Base-by-base conservation (phyloP, 2,329 filamentous ascomycete species). In the Teratosphaeria destructans region DNA sequence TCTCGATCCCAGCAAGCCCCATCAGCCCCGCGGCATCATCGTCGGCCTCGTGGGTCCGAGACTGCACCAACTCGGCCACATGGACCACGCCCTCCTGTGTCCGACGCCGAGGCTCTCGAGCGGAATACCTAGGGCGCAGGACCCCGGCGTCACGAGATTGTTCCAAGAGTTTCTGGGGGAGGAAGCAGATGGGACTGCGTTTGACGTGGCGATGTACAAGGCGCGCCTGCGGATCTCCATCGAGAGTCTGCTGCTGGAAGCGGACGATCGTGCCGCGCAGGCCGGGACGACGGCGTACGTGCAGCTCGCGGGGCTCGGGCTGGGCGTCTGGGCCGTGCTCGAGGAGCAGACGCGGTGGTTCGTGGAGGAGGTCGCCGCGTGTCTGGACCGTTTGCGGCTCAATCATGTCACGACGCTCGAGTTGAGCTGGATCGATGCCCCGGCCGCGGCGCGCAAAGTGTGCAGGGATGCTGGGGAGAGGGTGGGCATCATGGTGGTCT, bases 211-310 rank as follows among this genome's bases (percentile, higher is more conserved):
- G 12, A 59, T 66, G 55, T 69, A 66, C 62, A 65, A 65, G 52
- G 63, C 61, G 2, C 57, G 67, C 8, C 62, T 65, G 14, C 60
- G 62, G 35, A 61, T 68, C 19, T 62, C 62, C 16, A 56, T 67
- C 34, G 67, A 69, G 49, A 62, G 61, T 19, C 60, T 68, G 19
- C 63, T 69, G 16, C 60, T 67, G 7, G 67, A 69, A 59, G 62
- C 66, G 19, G 60, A 66, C 26, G 58, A 59, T 19, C 64, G 66
- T 1, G 67, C 63, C 11, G 43, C 27, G n/a, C 62, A 61, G 7
- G 62, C 58, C 12, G 58, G 47, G 5, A 64, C 55, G 55, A 64
- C 59, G 29, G 65, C 64, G 0, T 64, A 64, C 37, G 56, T 65
- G 19, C 65, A 66, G n/a, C 59, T 67, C 12, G 63, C 63, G 4